Percentiles rank a stretch among this genome's conserved stretches.
These are phyloP conservation scores for Melocanna baccifera DNA, from an alignment of 176 grass and related monocot genomes.

Conservation along the genomic window DNA sequence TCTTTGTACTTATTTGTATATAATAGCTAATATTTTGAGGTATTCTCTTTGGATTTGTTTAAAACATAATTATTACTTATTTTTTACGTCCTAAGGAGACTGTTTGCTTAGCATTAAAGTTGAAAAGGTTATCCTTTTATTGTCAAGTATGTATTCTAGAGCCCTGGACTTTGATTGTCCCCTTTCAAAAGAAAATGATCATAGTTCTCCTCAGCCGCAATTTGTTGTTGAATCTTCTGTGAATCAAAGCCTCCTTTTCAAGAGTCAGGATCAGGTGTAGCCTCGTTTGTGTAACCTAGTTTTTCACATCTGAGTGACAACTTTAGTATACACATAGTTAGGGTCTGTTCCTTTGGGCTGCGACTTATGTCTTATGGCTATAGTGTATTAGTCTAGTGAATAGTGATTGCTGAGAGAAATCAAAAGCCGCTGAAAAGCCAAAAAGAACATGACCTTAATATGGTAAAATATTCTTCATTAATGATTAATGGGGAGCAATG, in stretches of 20 bases:
- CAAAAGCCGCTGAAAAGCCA: too few relatives aligned
- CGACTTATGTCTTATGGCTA: accelerated
- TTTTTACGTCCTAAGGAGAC: neutral
- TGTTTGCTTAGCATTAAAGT: neutral
- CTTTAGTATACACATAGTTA: neutral
- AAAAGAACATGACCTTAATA: neutral
- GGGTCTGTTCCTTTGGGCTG: too few relatives aligned
- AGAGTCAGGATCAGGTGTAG: constrained; percentile 3
- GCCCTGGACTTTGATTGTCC: neutral
- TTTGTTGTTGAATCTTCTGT: constrained; percentile 10
- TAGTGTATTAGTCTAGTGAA: too few relatives aligned
- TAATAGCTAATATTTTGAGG: neutral
- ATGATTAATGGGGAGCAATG: neutral
- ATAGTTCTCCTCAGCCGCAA: neutral
- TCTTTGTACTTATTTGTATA: neutral
- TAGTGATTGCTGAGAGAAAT: too few relatives aligned
- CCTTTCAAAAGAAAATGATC: neutral
- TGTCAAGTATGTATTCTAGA: neutral
- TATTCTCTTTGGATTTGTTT: neutral
- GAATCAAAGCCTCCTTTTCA: neutral
- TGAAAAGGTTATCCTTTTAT: neutral
- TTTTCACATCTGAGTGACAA: neutral
- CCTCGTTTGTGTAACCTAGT: neutral
- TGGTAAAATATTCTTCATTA: neutral
- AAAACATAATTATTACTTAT: neutral